Evolutionary conservation across 768 basidiomycete genomes (phyloP).

Genomic region (Kwoniella bestiolae): DNA sequence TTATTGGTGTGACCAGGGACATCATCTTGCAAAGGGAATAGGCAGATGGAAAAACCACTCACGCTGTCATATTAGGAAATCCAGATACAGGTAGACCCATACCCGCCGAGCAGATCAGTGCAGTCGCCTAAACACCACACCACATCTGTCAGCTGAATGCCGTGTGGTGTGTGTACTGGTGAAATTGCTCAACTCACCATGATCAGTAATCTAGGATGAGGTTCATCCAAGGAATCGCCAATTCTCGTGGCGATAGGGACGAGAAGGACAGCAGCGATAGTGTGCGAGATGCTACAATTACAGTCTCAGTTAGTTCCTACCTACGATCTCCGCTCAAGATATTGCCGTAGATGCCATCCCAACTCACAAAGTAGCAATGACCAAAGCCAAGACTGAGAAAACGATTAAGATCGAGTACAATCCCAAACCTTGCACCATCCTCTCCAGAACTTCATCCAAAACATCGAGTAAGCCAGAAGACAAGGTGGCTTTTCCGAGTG

Average conservation of each 20-base stretch:
- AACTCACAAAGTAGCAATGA: conserved; percentile 57
- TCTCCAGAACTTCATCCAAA: conserved; percentile 65
- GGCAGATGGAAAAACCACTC: too few species aligned
- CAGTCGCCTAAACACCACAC: conserved; percentile 62
- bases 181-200: conserved; percentile 64
- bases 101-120: conserved; percentile 86
- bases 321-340: too few species aligned
- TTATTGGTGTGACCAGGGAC: too few species aligned
- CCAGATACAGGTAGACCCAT: conserved; percentile 99
- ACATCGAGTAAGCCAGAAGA: conserved; percentile 84
- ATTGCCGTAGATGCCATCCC: neutral
- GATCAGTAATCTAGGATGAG: conserved; percentile 80
- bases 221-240: conserved; percentile 72
- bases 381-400: conserved; percentile 62
- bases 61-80: conserved; percentile 99
- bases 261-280: conserved; percentile 93
- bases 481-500: conserved; percentile 88
- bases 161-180: neutral
- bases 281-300: conserved; percentile 80
- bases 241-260: conserved; percentile 94
- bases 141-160: neutral
- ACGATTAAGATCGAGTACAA: conserved; percentile 74
- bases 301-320: too few species aligned
- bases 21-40: too few species aligned
- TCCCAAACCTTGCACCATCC: conserved; percentile 66